Percentiles rank a stretch among this genome's conserved stretches.
phyloP scores from a whole-genome alignment of 2,329 filamentous ascomycete genomes.

The Fusarium solani-melongenae region DNA sequence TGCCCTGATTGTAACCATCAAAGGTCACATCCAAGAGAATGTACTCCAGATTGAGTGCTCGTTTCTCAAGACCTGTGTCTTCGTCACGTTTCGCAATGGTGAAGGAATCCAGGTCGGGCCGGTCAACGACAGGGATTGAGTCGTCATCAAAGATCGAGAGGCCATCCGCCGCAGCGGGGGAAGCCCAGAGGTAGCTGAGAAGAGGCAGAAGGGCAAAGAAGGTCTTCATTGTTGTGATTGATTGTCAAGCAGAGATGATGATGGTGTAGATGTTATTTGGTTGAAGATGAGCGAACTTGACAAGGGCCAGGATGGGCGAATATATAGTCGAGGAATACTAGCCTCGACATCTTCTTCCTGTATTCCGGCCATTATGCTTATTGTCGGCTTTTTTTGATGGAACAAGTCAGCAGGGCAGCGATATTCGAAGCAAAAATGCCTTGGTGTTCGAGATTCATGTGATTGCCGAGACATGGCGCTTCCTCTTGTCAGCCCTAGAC shows the following conservation, averaged over 20 bases:
- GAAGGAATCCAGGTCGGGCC: constrained; percentile 2
- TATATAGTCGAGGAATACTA: background rate
- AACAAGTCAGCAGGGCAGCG: background rate
- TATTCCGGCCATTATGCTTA: background rate
- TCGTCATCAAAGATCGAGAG: constrained; percentile 5
- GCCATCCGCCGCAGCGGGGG: background rate
- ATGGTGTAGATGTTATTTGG: background rate
- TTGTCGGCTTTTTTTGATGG: background rate
- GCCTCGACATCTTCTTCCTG: background rate
- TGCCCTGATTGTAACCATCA: constrained; percentile 4
- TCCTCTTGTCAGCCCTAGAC: background rate
- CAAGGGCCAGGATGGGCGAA: background rate
- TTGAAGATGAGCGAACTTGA: background rate
- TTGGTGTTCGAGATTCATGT: background rate
- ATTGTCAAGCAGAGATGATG: background rate
- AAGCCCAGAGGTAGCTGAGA: background rate
- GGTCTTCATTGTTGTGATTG: background rate
- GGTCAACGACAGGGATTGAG: background rate
- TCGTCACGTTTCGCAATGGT: background rate
- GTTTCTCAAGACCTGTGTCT: constrained; percentile 1
- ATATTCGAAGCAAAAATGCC: background rate
- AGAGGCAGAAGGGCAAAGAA: background rate
- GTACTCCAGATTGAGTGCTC: constrained; percentile 2
- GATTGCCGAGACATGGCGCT: background rate
- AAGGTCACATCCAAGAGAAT: constrained; percentile 5